Percentiles rank a stretch among this genome's conserved stretches.
phyloP scores from a whole-genome alignment of 106 monocot species.

The Dioscorea alata region DNA sequence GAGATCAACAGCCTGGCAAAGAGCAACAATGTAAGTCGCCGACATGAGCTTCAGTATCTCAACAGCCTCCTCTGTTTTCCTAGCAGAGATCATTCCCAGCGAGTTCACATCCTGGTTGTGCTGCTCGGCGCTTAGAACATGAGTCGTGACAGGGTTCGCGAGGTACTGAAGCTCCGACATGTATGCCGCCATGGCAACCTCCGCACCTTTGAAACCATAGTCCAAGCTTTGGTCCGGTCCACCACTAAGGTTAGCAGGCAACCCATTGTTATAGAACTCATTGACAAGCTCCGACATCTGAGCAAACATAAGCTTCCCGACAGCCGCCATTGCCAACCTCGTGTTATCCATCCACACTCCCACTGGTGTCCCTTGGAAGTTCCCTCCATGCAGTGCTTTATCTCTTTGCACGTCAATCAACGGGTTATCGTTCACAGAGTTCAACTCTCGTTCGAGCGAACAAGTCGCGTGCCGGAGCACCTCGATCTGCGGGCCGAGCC shows the following conservation, averaged over 20 bases:
- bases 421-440: slow-evolving; percentile 32
- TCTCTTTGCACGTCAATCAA: slow-evolving; percentile 24
- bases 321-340: slow-evolving; percentile 21
- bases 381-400: slow-evolving; percentile 31
- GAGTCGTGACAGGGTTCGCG: slow-evolving; percentile 34
- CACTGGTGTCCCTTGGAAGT: slow-evolving; percentile 36
- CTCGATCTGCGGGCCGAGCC: slow-evolving; percentile 43
- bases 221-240: slow-evolving; percentile 25
- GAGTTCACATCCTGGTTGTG: slow-evolving; percentile 52
- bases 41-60: slow-evolving; percentile 29
- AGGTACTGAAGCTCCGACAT: slow-evolving; percentile 37
- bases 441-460: slow-evolving; percentile 22
- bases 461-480: slow-evolving; percentile 27
- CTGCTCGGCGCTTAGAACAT: slow-evolving; percentile 44
- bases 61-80: slow-evolving; percentile 27
- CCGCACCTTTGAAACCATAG: slow-evolving; percentile 39
- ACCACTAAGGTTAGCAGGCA: slow-evolving; percentile 20
- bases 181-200: slow-evolving; percentile 37
- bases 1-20: slow-evolving; percentile 34
- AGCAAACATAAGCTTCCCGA: slow-evolving; percentile 20
- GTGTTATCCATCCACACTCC: slow-evolving; percentile 31
- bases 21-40: slow-evolving; percentile 19
- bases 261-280: slow-evolving; percentile 29
- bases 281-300: slow-evolving; percentile 25
- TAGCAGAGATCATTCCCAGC: slow-evolving; percentile 30